phyloP scores from a whole-genome alignment of 2,329 filamentous ascomycete species.

The Nemania sp. region DNA sequence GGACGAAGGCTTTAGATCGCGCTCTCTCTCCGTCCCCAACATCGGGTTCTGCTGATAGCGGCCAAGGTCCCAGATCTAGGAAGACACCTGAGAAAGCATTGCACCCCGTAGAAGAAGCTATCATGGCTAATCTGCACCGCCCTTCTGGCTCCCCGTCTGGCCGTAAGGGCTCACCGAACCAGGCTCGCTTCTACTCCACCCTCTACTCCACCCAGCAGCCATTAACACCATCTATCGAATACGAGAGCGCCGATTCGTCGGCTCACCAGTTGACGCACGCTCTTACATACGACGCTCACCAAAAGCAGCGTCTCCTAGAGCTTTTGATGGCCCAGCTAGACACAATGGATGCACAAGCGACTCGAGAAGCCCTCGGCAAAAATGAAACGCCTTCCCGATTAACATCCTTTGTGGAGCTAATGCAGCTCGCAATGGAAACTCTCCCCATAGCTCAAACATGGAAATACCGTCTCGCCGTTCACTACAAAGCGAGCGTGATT shows the following conservation, averaged over 20 bases:
- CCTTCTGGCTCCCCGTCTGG: slow-evolving; percentile 26
- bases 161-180: slow-evolving; percentile 34
- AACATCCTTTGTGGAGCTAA: slow-evolving; percentile 44
- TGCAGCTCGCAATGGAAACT: slow-evolving; percentile 44
- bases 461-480: slow-evolving; percentile 51
- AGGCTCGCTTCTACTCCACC: slow-evolving; percentile 44
- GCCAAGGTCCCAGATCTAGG: neutral
- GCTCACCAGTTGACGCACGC: slow-evolving; percentile 37
- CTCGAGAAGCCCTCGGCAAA: slow-evolving; percentile 15
- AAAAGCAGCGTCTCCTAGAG: slow-evolving; percentile 46
- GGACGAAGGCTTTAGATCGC: slow-evolving; percentile 54
- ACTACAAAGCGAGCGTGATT: slow-evolving; percentile 44
- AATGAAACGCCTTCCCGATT: neutral
- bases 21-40: slow-evolving; percentile 28
- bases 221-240: slow-evolving; percentile 1
- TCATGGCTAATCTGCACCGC: slow-evolving; percentile 34
- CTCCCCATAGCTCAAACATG: slow-evolving; percentile 52
- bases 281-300: slow-evolving; percentile 43
- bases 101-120: slow-evolving; percentile 31
- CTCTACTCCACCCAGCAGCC: slow-evolving; percentile 41
- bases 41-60: neutral
- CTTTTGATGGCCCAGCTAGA: slow-evolving; percentile 45
- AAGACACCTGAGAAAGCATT: slow-evolving; percentile 4
- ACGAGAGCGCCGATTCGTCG: slow-evolving; percentile 34
- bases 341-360: slow-evolving; percentile 29